Evolutionary conservation across 202 grass and related monocot species (phyloP).

Genomic region (Setaria viridis): DNA sequence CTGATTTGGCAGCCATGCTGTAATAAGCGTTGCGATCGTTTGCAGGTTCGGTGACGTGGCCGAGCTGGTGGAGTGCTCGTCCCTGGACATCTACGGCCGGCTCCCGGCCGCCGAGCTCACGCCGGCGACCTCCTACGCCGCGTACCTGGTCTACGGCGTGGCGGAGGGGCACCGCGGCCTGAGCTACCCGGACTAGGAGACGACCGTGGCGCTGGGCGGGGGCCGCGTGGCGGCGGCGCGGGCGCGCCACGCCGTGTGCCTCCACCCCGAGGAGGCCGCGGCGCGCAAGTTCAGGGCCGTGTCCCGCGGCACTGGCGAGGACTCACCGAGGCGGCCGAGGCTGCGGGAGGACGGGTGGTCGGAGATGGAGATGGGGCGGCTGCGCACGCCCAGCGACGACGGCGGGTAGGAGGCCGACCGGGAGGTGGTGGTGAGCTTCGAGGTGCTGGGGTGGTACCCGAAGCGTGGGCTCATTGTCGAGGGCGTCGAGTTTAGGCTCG

Average conservation of each 20-base stretch:
- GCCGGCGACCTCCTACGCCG: conserved; percentile 31
- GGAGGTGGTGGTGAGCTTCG: conserved; percentile 5
- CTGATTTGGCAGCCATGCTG: background rate
- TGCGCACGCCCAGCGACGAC: background rate
- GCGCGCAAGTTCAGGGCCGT: conserved; percentile 10
- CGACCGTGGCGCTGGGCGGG: background rate
- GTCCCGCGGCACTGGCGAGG: background rate
- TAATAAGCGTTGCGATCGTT: background rate
- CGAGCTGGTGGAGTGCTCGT: conserved; percentile 43
- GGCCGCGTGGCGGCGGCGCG: background rate
- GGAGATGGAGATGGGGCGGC: conserved; percentile 22
- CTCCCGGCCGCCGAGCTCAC: conserved; percentile 33
- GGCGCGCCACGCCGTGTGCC: conserved; percentile 45
- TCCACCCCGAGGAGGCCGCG: conserved; percentile 20
- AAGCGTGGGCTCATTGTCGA: conserved; percentile 17
- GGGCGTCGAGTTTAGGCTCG: background rate
- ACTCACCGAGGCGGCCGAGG: background rate
- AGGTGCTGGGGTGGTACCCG: conserved; percentile 2
- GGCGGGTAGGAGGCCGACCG: background rate
- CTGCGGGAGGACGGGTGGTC: background rate
- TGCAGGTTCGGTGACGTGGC: conserved; percentile 46
- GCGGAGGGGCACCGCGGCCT: conserved; percentile 39
- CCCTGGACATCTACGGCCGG: conserved; percentile 50
- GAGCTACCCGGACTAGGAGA: conserved; percentile 52
- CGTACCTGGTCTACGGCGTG: conserved; percentile 42